A percentile compares a stretch with the other conserved stretches of the same genome.
These are phyloP conservation scores for Paraphoma chrysanthemicola DNA, from an alignment of 2,329 filamentous ascomycete species.

Conservation along the genomic window DNA sequence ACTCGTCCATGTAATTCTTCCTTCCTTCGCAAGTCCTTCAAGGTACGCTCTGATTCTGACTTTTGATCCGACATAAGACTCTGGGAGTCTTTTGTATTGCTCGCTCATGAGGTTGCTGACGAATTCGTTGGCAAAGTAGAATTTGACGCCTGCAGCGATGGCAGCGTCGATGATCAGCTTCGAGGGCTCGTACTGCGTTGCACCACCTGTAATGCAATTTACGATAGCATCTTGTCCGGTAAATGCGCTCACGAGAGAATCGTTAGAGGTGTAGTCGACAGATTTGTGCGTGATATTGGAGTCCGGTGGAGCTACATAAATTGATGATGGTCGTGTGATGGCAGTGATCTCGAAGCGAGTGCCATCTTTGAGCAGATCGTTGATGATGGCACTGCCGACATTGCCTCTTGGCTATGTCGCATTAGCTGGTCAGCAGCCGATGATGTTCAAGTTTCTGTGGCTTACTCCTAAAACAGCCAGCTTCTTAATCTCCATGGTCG, in stretches of 20 bases:
- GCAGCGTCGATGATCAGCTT: conserved; percentile 48
- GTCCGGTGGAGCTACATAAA: conserved; percentile 19
- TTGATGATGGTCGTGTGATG: conserved; percentile 34
- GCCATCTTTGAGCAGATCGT: conserved; percentile 30
- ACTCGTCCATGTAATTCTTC: conserved; percentile 37
- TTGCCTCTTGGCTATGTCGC: conserved; percentile 38
- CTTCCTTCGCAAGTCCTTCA: conserved; percentile 24
- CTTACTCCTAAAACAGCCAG: conserved; percentile 45
- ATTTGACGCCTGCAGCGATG: conserved; percentile 38
- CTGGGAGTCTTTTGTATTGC: conserved; percentile 35
- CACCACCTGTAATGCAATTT: conserved; percentile 54
- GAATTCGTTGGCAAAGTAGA: conserved; percentile 46
- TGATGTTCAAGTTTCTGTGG: not conserved
- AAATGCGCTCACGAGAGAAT: conserved; percentile 51
- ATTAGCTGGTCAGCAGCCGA: not conserved
- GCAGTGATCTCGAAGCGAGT: conserved; percentile 35
- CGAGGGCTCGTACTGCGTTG: conserved; percentile 53
- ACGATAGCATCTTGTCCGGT: conserved; percentile 64
- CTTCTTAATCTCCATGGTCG: conserved; percentile 42
- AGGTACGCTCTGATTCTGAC: conserved; percentile 34
- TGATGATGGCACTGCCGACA: conserved; percentile 39
- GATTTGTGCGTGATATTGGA: conserved; percentile 26
- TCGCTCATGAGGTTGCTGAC: conserved; percentile 33
- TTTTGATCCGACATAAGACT: conserved; percentile 35
- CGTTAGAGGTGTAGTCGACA: conserved; percentile 33